Conservation (phyloP, 73 alveolate species). For the Paramecium primaurelia region DNA sequence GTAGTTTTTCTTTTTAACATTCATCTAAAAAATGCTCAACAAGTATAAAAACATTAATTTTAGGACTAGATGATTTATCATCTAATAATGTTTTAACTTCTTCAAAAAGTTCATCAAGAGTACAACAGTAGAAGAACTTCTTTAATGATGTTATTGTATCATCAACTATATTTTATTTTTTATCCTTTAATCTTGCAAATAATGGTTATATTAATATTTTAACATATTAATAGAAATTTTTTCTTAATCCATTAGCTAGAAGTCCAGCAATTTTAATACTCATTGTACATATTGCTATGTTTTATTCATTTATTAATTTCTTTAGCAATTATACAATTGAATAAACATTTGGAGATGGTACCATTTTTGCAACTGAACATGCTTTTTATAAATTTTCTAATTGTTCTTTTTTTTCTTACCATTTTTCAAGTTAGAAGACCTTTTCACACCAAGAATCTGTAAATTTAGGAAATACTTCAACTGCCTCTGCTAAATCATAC, state of each 20-base stretch:
- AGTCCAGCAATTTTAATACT: not conserved
- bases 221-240: not conserved
- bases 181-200: not conserved
- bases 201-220: not conserved
- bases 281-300: not conserved
- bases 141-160: not conserved
- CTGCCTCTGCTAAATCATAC: slow-evolving; percentile 23
- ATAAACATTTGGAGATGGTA: not conserved
- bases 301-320: not conserved
- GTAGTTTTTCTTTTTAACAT: not conserved
- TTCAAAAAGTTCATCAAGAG: slow-evolving; percentile 19
- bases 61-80: not conserved
- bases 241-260: not conserved
- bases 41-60: not conserved
- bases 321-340: not conserved
- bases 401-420: slow-evolving; percentile 18
- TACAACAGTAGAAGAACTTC: not conserved
- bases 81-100: not conserved
- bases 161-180: not conserved
- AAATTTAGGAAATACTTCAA: not conserved
- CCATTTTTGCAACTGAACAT: not conserved
- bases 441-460: slow-evolving; percentile 11
- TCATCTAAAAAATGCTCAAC: not conserved
- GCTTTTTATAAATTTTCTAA: not conserved
- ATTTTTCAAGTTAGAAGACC: not conserved